A percentile compares a stretch with the other conserved stretches of the same genome.
These are phyloP conservation scores for Ceratobasidium papillatum DNA, from an alignment of 1,284 basidiomycete species.

Conservation along the genomic window DNA sequence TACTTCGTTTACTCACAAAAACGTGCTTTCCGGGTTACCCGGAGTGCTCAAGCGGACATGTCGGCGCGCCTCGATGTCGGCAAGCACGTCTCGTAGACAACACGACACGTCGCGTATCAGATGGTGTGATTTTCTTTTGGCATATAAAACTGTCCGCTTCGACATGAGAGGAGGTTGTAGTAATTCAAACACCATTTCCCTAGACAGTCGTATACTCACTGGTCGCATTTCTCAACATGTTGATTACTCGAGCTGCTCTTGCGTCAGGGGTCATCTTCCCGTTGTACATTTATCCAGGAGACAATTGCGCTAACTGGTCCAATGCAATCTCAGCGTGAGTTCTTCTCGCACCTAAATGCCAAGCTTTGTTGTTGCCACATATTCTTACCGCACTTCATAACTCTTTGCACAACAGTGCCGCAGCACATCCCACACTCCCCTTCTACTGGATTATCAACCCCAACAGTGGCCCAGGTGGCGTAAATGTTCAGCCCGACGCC, in stretches of 20 bases:
- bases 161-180: background rate
- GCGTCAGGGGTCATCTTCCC: conserved; percentile 34
- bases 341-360: background rate
- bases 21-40: background rate
- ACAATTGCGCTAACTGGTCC: conserved; percentile 23
- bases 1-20: background rate
- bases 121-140: background rate
- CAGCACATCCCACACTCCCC: conserved; percentile 49
- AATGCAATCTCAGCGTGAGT: conserved; percentile 35
- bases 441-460: conserved; percentile 54
- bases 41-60: conserved; percentile 1
- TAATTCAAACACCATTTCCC: background rate
- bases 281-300: conserved; percentile 25
- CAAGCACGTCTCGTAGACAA: background rate
- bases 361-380: conserved; percentile 52
- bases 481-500: conserved; percentile 49
- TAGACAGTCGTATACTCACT: background rate
- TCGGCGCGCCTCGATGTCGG: background rate
- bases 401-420: conserved; percentile 51
- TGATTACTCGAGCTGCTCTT: conserved; percentile 33
- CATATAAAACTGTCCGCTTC: conserved; percentile 11
- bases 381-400: conserved; percentile 45
- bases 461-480: conserved; percentile 51
- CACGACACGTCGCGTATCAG: background rate
- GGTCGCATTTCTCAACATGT: conserved; percentile 3